Conservation (phyloP, 2,329 filamentous ascomycete genomes). For the Paecilomyces fulvus region DNA sequence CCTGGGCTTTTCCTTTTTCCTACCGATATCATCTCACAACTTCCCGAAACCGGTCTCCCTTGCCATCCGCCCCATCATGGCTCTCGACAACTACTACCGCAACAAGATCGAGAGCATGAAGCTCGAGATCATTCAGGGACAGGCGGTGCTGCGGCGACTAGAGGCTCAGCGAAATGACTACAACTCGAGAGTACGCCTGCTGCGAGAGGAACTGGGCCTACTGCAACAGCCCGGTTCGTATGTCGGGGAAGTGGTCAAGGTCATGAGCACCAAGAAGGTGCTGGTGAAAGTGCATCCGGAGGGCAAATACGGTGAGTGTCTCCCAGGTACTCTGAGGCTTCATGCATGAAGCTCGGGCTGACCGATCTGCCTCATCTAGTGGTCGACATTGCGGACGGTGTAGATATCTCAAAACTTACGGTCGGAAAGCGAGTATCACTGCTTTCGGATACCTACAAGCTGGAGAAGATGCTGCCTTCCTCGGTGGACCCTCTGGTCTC, state of each 20-base stretch:
- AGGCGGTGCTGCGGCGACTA: conserved; percentile 85
- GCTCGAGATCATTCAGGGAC: conserved; percentile 98
- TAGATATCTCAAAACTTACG: conserved; percentile 92
- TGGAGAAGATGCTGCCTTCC: conserved; percentile 96
- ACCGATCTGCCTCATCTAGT: conserved; percentile 46
- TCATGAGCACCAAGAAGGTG: conserved; percentile 99
- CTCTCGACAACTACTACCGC: conserved; percentile 98
- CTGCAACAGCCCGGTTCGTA: conserved; percentile 97
- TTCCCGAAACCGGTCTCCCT: conserved; percentile 14
- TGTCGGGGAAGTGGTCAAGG: conserved; percentile 98
- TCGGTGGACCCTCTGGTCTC: conserved; percentile 97
- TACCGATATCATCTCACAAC: not conserved
- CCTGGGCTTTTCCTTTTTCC: not conserved
- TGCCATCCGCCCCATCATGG: conserved; percentile 57
- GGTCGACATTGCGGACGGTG: conserved; percentile 87
- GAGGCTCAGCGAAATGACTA: conserved; percentile 99
- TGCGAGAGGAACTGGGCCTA: conserved; percentile 90
- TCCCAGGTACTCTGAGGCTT: not conserved
- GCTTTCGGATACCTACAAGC: conserved; percentile 94
- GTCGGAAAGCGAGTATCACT: conserved; percentile 96
- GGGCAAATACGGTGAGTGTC: conserved; percentile 86
- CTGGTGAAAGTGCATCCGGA: conserved; percentile 98
- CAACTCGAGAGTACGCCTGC: conserved; percentile 90
- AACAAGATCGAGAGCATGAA: conserved; percentile 99
- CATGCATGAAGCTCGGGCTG: conserved; percentile 3